Evolutionary conservation across 2,329 filamentous ascomycete genomes (phyloP).

Genomic region (Fusarium irregulare): DNA sequence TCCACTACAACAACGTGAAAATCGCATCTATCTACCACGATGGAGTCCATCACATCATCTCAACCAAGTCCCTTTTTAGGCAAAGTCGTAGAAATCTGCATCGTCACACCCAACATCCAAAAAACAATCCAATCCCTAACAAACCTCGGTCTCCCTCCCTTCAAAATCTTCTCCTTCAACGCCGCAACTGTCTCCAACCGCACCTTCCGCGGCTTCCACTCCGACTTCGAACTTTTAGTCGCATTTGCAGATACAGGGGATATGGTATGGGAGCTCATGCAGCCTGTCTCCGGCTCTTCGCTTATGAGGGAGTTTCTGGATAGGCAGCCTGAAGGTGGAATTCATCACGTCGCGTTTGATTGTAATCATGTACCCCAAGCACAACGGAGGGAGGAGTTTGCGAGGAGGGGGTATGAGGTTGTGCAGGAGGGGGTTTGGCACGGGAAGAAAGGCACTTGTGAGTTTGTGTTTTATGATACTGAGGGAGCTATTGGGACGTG

Average conservation of each 20-base stretch:
- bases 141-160: neutral
- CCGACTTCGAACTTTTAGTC: neutral
- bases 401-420: neutral
- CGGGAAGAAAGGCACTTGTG: slow-evolving; percentile 2
- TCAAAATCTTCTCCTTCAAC: neutral
- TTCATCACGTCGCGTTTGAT: slow-evolving; percentile 3
- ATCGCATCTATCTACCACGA: neutral
- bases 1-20: neutral
- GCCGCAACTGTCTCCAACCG: neutral
- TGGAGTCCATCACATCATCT: neutral
- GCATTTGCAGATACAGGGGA: neutral
- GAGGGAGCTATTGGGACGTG: neutral
- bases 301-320: neutral
- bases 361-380: neutral
- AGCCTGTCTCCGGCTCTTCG: neutral
- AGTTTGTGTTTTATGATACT: slow-evolving; percentile 4
- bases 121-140: neutral
- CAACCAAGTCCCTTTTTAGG: neutral
- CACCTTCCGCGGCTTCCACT: neutral
- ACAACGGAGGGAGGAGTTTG: neutral
- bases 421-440: neutral
- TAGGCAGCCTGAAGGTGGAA: neutral
- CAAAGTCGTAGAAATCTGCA: slow-evolving; percentile 3
- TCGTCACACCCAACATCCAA: neutral
- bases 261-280: slow-evolving; percentile 9